Evolutionary conservation across 768 basidiomycete species (phyloP), one percentile per base, ranked within the genome.

Genomic region (Amanita pallidorosea): DNA sequence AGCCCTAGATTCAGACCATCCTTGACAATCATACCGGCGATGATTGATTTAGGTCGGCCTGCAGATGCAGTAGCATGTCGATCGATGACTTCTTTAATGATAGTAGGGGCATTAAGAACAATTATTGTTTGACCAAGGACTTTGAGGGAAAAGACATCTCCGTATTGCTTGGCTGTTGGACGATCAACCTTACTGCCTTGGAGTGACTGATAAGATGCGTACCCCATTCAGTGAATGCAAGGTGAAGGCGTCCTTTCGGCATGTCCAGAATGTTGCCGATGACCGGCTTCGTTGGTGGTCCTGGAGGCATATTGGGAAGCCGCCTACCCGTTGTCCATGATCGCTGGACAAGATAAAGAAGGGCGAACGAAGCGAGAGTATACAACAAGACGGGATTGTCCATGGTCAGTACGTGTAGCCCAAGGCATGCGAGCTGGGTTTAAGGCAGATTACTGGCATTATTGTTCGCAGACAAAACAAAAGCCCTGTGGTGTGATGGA

Each of bases 261-360:
- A 63, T 56, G 15, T 49, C 40, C 13, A 52, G 40, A 22, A 62
- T 18, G 47, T 63, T 63, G 3, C 62, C 62, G 9, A 62, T 25
- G 37, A 63, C 38, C 1, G 62, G 60, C 9, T 53, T 29, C 7
- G 59, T 58, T 4, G 58, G 57, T 12, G 63, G 63, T 2, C 63
- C 63, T 22, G 62, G 56, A n/a, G 62, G 62, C 11, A 62, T 53
- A 48, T 55, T 53, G 36, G 55, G 49, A 31, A 25, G n/a, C 15
- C 54, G 45, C n/a, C 35, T 48, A 8, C 47, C 47, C 8, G 15
- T 12, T 11, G 13, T 36, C 25, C 23, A 38, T 9, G 22, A 22
- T 36, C 15, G 18, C 20, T n/a, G 36, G 7, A 38, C 34, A 18
- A 48, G 15, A 38, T 48, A 48, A 15, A 38, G 22, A 13, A 48